phyloP scores from a whole-genome alignment of 2,329 filamentous ascomycete genomes.

The Xylariaceae sp. region DNA sequence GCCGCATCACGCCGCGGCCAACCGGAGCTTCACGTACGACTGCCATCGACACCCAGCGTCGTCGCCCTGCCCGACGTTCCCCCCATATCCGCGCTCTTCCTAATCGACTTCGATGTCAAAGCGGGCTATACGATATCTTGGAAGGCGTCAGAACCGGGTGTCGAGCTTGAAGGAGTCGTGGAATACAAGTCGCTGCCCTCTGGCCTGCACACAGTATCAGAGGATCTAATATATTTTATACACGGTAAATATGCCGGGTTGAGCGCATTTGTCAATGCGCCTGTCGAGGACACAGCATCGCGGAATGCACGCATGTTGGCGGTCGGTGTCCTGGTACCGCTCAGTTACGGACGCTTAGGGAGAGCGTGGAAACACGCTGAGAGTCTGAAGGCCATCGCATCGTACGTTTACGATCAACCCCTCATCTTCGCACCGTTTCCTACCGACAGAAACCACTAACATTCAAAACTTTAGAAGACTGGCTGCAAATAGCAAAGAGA shows the following conservation, averaged over 20 bases:
- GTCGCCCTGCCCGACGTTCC: slow-evolving; percentile 55
- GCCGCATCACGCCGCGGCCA: slow-evolving; percentile 43
- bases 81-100: slow-evolving; percentile 78
- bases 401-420: slow-evolving; percentile 52
- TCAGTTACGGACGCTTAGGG: slow-evolving; percentile 84
- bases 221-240: slow-evolving; percentile 93
- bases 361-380: slow-evolving; percentile 88
- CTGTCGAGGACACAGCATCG: slow-evolving; percentile 75
- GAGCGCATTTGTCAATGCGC: slow-evolving; percentile 87
- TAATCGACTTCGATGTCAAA: slow-evolving; percentile 92
- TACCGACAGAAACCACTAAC: slow-evolving; percentile 11
- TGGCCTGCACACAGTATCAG: slow-evolving; percentile 83
- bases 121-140: slow-evolving; percentile 90
- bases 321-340: slow-evolving; percentile 84
- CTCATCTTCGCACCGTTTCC: not conserved
- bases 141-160: slow-evolving; percentile 74
- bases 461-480: slow-evolving; percentile 53
- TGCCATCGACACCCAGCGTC: slow-evolving; percentile 37
- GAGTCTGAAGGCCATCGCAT: slow-evolving; percentile 74
- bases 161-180: slow-evolving; percentile 83
- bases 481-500: slow-evolving; percentile 68
- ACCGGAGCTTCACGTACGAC: slow-evolving; percentile 42
- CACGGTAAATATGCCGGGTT: slow-evolving; percentile 84
- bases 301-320: slow-evolving; percentile 93
- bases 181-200: slow-evolving; percentile 97